Conservation (phyloP, 1,139 yeast species). For the Geotrichum aggregatum region DNA sequence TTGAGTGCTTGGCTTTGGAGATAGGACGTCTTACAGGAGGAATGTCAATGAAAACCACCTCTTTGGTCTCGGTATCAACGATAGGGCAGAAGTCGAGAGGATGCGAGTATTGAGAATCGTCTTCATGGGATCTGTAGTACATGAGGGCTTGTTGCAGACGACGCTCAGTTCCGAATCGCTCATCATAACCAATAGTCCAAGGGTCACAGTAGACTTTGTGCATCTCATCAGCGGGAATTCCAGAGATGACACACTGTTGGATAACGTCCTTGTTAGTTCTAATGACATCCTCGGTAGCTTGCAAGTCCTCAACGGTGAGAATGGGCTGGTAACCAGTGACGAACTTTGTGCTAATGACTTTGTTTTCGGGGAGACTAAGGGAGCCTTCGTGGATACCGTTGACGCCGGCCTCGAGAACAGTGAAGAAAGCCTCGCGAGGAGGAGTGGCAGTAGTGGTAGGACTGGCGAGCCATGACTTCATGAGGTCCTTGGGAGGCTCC, state of each 20-base stretch:
- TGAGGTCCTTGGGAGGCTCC: slow-evolving; percentile 64
- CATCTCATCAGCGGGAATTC: slow-evolving; percentile 63
- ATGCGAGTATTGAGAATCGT: slow-evolving; percentile 78
- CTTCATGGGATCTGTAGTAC: slow-evolving; percentile 73
- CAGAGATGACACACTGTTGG: slow-evolving; percentile 66
- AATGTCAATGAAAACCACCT: slow-evolving; percentile 69
- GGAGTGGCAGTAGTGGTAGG: slow-evolving; percentile 45
- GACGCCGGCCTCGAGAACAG: slow-evolving; percentile 54
- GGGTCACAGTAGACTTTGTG: slow-evolving; percentile 75
- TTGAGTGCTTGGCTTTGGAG: slow-evolving; percentile 62
- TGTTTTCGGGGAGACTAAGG: slow-evolving; percentile 52
- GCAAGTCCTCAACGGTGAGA: slow-evolving; percentile 65
- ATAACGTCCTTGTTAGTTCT: slow-evolving; percentile 66
- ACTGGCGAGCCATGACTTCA: slow-evolving; percentile 60
- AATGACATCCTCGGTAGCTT: slow-evolving; percentile 58
- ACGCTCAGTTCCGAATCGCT: slow-evolving; percentile 72
- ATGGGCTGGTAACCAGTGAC: slow-evolving; percentile 68
- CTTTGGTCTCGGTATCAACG: slow-evolving; percentile 64
- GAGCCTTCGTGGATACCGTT: slow-evolving; percentile 67
- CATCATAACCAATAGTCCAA: slow-evolving; percentile 84
- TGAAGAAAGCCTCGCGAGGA: slow-evolving; percentile 63
- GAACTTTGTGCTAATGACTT: slow-evolving; percentile 47
- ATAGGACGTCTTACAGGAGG: slow-evolving; percentile 71
- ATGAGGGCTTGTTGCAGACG: slow-evolving; percentile 77
- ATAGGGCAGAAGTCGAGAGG: slow-evolving; percentile 82